A percentile compares a stretch with the other conserved stretches of the same genome.
phyloP scores from a whole-genome alignment of 768 basidiomycete genomes.

The Agaricus blazei region DNA sequence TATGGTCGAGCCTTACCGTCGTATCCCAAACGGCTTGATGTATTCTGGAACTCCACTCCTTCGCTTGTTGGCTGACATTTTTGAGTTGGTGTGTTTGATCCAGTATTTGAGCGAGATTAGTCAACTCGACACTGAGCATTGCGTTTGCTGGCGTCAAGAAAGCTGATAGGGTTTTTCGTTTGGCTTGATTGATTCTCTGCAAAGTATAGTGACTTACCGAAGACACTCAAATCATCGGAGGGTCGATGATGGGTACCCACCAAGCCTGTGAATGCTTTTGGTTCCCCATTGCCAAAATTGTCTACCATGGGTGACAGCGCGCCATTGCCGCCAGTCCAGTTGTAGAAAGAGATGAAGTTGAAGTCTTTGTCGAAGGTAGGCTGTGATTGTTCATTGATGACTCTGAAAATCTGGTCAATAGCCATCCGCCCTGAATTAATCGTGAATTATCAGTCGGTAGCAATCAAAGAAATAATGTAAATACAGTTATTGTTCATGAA shows the following conservation, averaged over 20 bases:
- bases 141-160: slow-evolving; percentile 79
- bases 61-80: slow-evolving; percentile 51
- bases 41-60: slow-evolving; percentile 53
- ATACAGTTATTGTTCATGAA: slow-evolving; percentile 69
- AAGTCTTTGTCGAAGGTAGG: slow-evolving; percentile 63
- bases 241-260: slow-evolving; percentile 77
- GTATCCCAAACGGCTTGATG: slow-evolving; percentile 56
- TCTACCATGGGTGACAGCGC: slow-evolving; percentile 58
- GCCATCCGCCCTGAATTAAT: slow-evolving; percentile 53
- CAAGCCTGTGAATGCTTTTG: slow-evolving; percentile 67
- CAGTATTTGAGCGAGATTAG: slow-evolving; percentile 54
- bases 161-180: slow-evolving; percentile 31
- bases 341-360: slow-evolving; percentile 74
- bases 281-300: slow-evolving; percentile 72
- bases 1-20: slow-evolving; percentile 35
- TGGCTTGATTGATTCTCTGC: not conserved
- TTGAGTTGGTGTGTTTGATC: slow-evolving; percentile 40
- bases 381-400: slow-evolving; percentile 75
- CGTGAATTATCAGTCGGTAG: slow-evolving; percentile 2
- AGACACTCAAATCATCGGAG: slow-evolving; percentile 68
- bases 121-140: slow-evolving; percentile 73
- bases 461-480: not conserved
- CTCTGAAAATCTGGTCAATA: slow-evolving; percentile 67
- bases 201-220: slow-evolving; percentile 36
- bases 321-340: slow-evolving; percentile 73